Evolutionary conservation across 352 stramenopile species (phyloP).

Genomic region (Pythium rhizo-oryzae): DNA sequence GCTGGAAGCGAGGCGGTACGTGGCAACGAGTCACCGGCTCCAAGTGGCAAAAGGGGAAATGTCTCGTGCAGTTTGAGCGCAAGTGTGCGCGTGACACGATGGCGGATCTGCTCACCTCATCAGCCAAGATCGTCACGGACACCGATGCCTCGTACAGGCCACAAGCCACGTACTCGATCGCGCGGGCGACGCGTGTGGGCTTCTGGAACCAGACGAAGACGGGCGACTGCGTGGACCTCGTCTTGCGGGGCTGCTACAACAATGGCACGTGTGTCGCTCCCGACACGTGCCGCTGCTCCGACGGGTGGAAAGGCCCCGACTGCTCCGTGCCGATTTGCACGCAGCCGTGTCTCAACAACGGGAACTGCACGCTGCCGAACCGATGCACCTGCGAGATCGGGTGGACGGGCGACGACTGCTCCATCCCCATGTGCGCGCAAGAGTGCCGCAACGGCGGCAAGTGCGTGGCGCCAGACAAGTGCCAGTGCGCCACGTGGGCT

Average conservation of each 20-base stretch:
- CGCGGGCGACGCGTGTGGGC: constrained; percentile 47
- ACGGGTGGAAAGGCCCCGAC: constrained; percentile 78
- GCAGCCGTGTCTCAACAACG: constrained; percentile 75
- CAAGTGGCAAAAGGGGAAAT: constrained; percentile 94
- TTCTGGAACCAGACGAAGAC: constrained; percentile 62
- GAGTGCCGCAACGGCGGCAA: constrained; percentile 88
- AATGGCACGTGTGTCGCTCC: constrained; percentile 94
- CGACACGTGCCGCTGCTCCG: constrained; percentile 78
- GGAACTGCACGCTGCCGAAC: constrained; percentile 93
- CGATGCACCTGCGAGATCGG: constrained; percentile 91
- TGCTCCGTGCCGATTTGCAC: constrained; percentile 79
- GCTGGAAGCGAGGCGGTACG: constrained; percentile 87
- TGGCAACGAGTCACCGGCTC: constrained; percentile 62
- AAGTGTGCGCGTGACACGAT: constrained; percentile 31
- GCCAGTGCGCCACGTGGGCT: constrained; percentile 87
- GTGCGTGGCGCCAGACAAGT: constrained; percentile 85
- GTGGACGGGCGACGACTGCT: constrained; percentile 90
- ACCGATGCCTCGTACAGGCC: constrained; percentile 93
- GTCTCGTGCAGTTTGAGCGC: constrained; percentile 92
- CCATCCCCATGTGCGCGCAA: constrained; percentile 89
- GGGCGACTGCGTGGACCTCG: constrained; percentile 90
- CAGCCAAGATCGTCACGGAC: constrained; percentile 76
- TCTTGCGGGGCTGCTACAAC: constrained; percentile 95
- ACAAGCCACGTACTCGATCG: constrained; percentile 74
- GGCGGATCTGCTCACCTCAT: constrained; percentile 42